Conservation (phyloP, 108 stramenopile genomes). For the Cyclotella kingstonii region DNA sequence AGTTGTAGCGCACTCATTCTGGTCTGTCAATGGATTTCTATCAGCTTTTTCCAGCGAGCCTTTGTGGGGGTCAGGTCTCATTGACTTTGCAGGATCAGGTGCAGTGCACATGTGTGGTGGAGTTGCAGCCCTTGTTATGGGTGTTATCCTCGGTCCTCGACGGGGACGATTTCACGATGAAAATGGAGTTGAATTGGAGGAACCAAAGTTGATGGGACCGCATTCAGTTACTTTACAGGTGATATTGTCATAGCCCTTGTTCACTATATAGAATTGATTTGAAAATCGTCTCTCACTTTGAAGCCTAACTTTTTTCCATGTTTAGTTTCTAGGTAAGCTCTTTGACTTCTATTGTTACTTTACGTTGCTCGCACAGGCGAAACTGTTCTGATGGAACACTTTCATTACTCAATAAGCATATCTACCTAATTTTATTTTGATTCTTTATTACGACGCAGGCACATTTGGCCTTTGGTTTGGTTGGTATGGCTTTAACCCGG, state of each 20-base stretch:
- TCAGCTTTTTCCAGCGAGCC: slow-evolving; percentile 49
- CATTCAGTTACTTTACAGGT: slow-evolving; percentile 78
- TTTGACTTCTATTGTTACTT: slow-evolving; percentile 1
- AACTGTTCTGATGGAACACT: neutral
- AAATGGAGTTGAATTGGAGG: slow-evolving; percentile 54
- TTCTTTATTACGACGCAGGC: slow-evolving; percentile 42
- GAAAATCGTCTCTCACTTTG: neutral
- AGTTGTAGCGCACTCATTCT: slow-evolving; percentile 47
- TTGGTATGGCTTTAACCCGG: slow-evolving; percentile 88
- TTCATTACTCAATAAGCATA: neutral
- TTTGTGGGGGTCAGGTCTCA: slow-evolving; percentile 57
- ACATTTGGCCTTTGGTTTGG: slow-evolving; percentile 94
- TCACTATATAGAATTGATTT: neutral
- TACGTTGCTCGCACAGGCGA: neutral
- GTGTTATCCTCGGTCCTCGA: slow-evolving; percentile 64
- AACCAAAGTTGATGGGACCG: slow-evolving; percentile 66
- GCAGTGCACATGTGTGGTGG: slow-evolving; percentile 74
- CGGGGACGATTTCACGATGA: slow-evolving; percentile 80
- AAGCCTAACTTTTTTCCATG: neutral
- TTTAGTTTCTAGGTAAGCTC: slow-evolving; percentile 12
- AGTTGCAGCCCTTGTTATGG: slow-evolving; percentile 54
- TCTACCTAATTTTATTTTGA: neutral
- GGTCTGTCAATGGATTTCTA: slow-evolving; percentile 45
- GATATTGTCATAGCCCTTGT: neutral
- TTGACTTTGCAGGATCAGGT: slow-evolving; percentile 83